phyloP scores from a whole-genome alignment of 768 basidiomycete genomes.

The Kwoniella heveanensis region DNA sequence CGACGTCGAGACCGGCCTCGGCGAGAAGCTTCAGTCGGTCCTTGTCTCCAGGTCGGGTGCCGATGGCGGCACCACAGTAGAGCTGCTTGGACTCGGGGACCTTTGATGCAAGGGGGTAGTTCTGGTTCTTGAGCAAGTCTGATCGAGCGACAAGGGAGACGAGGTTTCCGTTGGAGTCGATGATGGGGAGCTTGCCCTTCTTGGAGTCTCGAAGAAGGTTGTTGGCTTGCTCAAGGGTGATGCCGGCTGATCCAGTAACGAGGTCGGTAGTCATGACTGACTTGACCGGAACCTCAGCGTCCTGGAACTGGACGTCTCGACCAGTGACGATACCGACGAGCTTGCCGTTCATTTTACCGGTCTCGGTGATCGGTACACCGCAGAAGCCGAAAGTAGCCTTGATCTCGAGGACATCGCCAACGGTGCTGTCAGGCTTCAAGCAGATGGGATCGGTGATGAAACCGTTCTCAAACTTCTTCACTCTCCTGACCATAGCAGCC shows the following conservation, averaged over 20 bases:
- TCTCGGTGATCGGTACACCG: slow-evolving; percentile 95
- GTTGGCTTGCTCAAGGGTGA: slow-evolving; percentile 90
- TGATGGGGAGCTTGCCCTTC: slow-evolving; percentile 93
- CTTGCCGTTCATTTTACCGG: slow-evolving; percentile 81
- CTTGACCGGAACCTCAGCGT: slow-evolving; percentile 66
- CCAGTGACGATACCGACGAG: slow-evolving; percentile 95
- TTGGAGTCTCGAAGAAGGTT: slow-evolving; percentile 91
- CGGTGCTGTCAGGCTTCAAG: slow-evolving; percentile 71
- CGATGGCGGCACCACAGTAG: slow-evolving; percentile 92
- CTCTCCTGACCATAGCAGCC: slow-evolving; percentile 94
- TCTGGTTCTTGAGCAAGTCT: slow-evolving; percentile 95
- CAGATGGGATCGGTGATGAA: slow-evolving; percentile 96
- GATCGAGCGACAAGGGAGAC: slow-evolving; percentile 89
- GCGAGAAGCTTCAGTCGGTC: slow-evolving; percentile 82
- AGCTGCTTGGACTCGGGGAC: slow-evolving; percentile 88
- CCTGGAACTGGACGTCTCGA: slow-evolving; percentile 92
- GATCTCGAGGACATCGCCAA: slow-evolving; percentile 89
- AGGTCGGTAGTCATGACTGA: slow-evolving; percentile 87
- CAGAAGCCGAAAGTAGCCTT: slow-evolving; percentile 90
- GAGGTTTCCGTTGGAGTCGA: slow-evolving; percentile 68
- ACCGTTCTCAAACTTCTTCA: slow-evolving; percentile 98
- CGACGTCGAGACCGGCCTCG: slow-evolving; percentile 93
- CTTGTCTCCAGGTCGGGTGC: slow-evolving; percentile 84
- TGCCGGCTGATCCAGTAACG: slow-evolving; percentile 82
- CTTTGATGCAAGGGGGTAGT: slow-evolving; percentile 92